Evolutionary conservation across 352 stramenopile species (phyloP), one percentile per base, ranked within the genome.

Genomic region (Phytopythium aichiense): DNA sequence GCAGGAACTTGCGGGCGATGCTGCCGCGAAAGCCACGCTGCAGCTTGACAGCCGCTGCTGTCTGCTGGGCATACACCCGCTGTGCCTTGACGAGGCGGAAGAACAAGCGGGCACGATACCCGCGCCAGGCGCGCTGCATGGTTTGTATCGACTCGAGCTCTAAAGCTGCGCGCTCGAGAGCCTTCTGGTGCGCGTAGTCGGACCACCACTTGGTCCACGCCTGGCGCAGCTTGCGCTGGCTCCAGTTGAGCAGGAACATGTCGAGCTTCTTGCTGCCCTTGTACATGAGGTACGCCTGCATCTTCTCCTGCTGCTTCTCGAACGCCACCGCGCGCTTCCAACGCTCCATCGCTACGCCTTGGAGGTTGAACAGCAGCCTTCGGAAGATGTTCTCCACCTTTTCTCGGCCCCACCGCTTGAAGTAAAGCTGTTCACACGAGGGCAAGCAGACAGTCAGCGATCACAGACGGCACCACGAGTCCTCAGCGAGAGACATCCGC

Each of bases 361-460:
- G 74, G 15, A 89, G 64, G 49, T 88, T 87, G 56, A 77, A 90
- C 4, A 92, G 61, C 38, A 94, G 64, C 1, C 79, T 69, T 1
- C 81, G 79, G 62, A 91, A 91, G 20, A 92, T 89, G 56, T 71
- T 76, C 51, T 92, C 81, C 16, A 92, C 76, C 59, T 92, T 94
- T 38, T 90, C 80, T 25, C 76, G 69, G 0, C 85, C 85, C 85
- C 85, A 94, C 3, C 83, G 81, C 67, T 92, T 89, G 45, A 93
- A 89, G 70, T 87, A 91, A 8, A 90, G 71, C 65, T 85, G 53
- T 28, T 48, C 15, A 63, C 9, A 50, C 30, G 58, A 28, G n/a
- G 16, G 31, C 51, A 48, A 28, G 22, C 35, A 59, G 37, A 20
- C 28, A 52, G 43, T 28, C 20, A 51, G 22, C 28, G 7, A 51